Evolutionary conservation across 805 yeast genomes (phyloP).

Genomic region (Kluyveromyces dobzhanskii): DNA sequence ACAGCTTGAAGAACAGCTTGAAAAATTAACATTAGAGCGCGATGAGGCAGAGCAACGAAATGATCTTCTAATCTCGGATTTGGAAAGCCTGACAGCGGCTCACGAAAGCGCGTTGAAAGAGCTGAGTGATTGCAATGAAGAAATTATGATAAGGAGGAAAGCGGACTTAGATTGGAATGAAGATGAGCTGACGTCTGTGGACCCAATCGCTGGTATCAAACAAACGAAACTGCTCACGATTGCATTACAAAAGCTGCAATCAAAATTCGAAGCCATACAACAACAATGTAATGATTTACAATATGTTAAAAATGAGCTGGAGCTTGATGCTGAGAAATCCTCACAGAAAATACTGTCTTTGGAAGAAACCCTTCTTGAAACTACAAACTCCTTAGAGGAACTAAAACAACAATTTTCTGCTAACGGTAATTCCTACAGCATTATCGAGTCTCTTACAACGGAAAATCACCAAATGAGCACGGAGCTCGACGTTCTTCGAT

Average conservation of each 20-base stretch:
- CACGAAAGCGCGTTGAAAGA: conserved; percentile 30
- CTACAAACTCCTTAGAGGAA: conserved; percentile 16
- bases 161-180: conserved; percentile 7
- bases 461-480: conserved; percentile 30
- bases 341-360: conserved; percentile 1
- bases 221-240: conserved; percentile 34
- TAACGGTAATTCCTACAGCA: conserved; percentile 23
- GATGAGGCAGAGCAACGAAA: conserved; percentile 34
- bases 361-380: conserved; percentile 8
- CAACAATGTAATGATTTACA: conserved; percentile 23
- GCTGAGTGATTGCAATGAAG: conserved; percentile 28
- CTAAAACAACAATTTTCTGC: conserved; percentile 25
- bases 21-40: conserved; percentile 35
- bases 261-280: neutral
- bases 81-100: conserved; percentile 24
- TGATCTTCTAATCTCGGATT: conserved; percentile 21
- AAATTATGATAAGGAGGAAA: conserved; percentile 12
- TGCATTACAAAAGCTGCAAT: conserved; percentile 28
- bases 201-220: conserved; percentile 10
- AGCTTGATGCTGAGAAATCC: conserved; percentile 16
- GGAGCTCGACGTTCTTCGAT: conserved; percentile 28
- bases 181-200: conserved; percentile 4
- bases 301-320: conserved; percentile 22
- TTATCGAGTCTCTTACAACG: conserved; percentile 31
- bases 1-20: conserved; percentile 29